Percentiles rank a stretch among this genome's conserved stretches.
These are phyloP conservation scores for Naganishia friedmannii DNA, from an alignment of 768 basidiomycete genomes.

Conservation along the genomic window DNA sequence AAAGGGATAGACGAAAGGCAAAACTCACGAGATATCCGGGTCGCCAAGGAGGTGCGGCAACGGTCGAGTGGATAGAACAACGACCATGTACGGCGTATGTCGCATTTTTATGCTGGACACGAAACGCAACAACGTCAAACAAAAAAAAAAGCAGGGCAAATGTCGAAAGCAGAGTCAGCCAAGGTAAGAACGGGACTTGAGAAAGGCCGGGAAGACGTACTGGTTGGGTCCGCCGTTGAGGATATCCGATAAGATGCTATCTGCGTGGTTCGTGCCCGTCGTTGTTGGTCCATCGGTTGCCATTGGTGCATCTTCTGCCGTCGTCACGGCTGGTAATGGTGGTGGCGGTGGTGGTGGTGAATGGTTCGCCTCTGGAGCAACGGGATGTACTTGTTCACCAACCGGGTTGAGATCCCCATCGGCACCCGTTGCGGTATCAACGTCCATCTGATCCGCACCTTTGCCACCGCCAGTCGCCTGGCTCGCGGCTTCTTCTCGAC, in stretches of 20 bases:
- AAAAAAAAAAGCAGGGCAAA: too few species aligned
- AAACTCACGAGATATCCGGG: constrained; percentile 5
- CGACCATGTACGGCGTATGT: constrained; percentile 43
- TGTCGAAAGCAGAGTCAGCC: not conserved
- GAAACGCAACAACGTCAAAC: not conserved
- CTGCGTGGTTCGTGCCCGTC: too few species aligned
- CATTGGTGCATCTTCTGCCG: too few species aligned
- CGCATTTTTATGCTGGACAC: constrained; percentile 41
- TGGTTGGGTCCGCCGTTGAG: not conserved
- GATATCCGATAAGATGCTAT: not conserved
- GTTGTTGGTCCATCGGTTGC: too few species aligned
- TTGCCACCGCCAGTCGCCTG: not conserved
- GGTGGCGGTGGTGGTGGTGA: too few species aligned
- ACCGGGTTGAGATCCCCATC: too few species aligned
- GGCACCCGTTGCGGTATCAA: too few species aligned
- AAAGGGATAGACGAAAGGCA: too few species aligned
- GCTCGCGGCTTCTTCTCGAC: not conserved
- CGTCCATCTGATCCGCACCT: not conserved
- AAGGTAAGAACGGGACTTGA: not conserved
- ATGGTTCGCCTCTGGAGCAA: too few species aligned
- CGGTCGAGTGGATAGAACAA: constrained; percentile 40
- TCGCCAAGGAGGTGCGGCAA: constrained; percentile 22
- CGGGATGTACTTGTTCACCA: too few species aligned
- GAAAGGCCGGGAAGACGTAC: not conserved
- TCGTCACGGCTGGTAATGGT: too few species aligned